Base-by-base conservation (phyloP, 306 rosid genomes). In the Castanea sativa region DNA sequence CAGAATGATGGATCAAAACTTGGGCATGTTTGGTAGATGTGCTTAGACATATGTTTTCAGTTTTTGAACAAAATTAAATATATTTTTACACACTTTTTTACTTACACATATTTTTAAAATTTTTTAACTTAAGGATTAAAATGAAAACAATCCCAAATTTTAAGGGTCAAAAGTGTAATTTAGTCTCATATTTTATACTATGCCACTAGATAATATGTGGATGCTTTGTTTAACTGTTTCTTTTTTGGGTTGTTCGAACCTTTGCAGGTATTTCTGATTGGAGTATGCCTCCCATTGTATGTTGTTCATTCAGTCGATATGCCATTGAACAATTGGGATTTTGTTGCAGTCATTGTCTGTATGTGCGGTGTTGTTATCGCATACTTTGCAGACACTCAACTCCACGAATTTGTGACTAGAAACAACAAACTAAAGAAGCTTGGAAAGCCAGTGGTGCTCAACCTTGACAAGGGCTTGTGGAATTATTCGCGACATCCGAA, bases 401-500 rank as follows among this genome's bases (percentile, higher is more conserved):
- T 95, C 73, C 57, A 90, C 80, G 83, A 84, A 43, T 95, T 88
- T 73, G 85, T 90, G 81, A 90, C 79, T 9, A 80, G 76, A 78
- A 95, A 95, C 85, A 83, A 80, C 64, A 82, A 87, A 83, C 87
- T 91, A 12, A 91, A 85, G 78, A 81, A 21, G 74, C 76, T 73
- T 32, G 94, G 93, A n/a, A 90, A 88, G 57, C 91, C 93, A 1
- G 11, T 74, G 27, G 85, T 80, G 23, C 75, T 87, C 52, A 87
- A 89, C 58, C 92, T 93, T 35, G 93, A 90, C 72, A 83, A 60
- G 80, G 98, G 99, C 55, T 78, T 91, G 81, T 95, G 99, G 99
- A 81, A 75, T 71, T 93, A 89, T 77, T 88, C 86, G 5, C 86
- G 97, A 67, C 99, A 90, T 83, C 99, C 98, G 0, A 95, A 95